Percentiles rank a stretch among this genome's conserved stretches.
Conservation (phyloP, 139 green algal species). For the Chlorella sp. region DNA sequence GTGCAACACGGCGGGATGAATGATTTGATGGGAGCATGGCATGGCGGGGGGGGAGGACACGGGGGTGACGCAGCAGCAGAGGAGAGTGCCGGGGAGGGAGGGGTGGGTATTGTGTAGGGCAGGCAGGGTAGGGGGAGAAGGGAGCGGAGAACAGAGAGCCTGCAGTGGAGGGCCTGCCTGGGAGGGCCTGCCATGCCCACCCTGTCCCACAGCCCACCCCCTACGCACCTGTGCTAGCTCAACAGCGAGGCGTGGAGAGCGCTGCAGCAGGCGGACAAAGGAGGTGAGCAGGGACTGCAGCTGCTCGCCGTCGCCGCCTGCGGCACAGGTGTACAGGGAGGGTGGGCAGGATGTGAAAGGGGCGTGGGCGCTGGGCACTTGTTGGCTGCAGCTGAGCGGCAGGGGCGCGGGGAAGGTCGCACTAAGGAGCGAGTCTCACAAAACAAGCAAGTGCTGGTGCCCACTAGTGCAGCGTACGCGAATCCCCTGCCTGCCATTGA, state of each 20-base stretch:
- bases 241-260: conserved; percentile 45
- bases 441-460: background rate
- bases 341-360: background rate
- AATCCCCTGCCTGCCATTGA: background rate
- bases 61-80: conserved; percentile 1
- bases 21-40: no score
- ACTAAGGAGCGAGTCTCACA: background rate
- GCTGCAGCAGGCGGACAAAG: conserved; percentile 49
- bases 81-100: background rate
- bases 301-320: conserved; percentile 42
- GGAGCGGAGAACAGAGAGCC: background rate
- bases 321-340: background rate
- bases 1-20: no score
- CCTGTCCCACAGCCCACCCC: background rate
- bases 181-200: background rate
- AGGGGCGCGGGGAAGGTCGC: background rate
- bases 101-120: no score
- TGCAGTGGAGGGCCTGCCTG: background rate
- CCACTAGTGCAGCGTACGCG: background rate
- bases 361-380: no score
- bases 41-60: no score
- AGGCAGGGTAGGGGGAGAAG: no score
- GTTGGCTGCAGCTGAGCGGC: no score
- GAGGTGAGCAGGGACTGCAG: conserved; percentile 46
- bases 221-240: conserved; percentile 26